phyloP scores from a whole-genome alignment of 352 stramenopile species.

The Pseudoperonospora humuli region DNA sequence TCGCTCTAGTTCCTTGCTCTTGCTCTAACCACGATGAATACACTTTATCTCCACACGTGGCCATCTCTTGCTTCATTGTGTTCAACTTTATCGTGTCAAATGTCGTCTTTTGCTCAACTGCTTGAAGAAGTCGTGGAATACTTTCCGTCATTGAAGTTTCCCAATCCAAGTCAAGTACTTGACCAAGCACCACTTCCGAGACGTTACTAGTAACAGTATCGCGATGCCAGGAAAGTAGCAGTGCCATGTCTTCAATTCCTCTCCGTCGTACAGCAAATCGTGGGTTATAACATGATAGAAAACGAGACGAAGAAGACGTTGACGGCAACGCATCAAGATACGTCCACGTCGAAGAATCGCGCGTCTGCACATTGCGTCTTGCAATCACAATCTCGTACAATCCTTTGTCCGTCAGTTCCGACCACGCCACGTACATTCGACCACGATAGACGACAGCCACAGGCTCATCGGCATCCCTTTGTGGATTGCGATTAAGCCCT shows the following conservation, averaged over 20 bases:
- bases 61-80: slow-evolving; percentile 18
- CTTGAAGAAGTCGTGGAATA: slow-evolving; percentile 22
- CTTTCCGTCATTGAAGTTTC: slow-evolving; percentile 21
- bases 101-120: slow-evolving; percentile 7
- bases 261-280: slow-evolving; percentile 35
- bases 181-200: slow-evolving; percentile 37
- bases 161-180: slow-evolving; percentile 43
- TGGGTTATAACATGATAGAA: slow-evolving; percentile 38
- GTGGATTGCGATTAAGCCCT: slow-evolving; percentile 45
- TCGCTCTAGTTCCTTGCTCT: slow-evolving; percentile 2
- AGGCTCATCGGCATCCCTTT: slow-evolving; percentile 38
- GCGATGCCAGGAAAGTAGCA: slow-evolving; percentile 51
- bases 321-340: slow-evolving; percentile 32
- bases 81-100: slow-evolving; percentile 16
- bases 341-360: slow-evolving; percentile 46
- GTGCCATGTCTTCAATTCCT: slow-evolving; percentile 41
- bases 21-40: slow-evolving; percentile 43
- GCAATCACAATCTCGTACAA: slow-evolving; percentile 47
- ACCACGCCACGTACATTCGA: slow-evolving; percentile 55
- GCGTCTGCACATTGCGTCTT: slow-evolving; percentile 41
- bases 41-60: slow-evolving; percentile 32
- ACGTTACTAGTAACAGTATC: slow-evolving; percentile 33
- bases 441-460: slow-evolving; percentile 37
- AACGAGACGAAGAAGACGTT: slow-evolving; percentile 19
- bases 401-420: slow-evolving; percentile 27